Evolutionary conservation across 2,329 filamentous ascomycete species (phyloP).

Genomic region (Hypomyces rosellus): DNA sequence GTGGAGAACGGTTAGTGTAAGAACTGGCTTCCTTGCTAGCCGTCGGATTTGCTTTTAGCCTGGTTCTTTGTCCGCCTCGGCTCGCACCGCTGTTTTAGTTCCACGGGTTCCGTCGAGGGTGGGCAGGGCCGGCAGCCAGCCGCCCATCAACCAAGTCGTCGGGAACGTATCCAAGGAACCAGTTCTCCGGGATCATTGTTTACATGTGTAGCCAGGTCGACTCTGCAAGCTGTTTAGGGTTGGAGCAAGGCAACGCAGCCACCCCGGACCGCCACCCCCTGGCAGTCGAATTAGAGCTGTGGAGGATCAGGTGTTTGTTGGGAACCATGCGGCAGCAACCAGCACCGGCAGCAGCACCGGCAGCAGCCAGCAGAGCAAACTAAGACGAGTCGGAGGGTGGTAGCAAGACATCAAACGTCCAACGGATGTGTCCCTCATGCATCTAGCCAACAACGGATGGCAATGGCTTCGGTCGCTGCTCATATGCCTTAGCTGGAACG

Average conservation of each 20-base stretch:
- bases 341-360: not conserved
- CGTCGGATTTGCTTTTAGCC: constrained; percentile 26
- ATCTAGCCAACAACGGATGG: constrained; percentile 3
- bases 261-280: constrained; percentile 8
- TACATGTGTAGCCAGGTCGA: constrained; percentile 5
- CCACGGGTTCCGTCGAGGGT: constrained; percentile 14
- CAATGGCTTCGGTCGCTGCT: constrained; percentile 2
- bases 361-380: not conserved
- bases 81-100: constrained; percentile 31
- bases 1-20: constrained; percentile 18
- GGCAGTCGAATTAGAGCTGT: constrained; percentile 5
- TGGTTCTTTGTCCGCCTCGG: constrained; percentile 29
- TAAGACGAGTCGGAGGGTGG: not conserved
- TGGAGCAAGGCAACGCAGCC: constrained; percentile 7
- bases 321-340: not conserved
- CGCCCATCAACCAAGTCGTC: constrained; percentile 15
- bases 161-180: constrained; percentile 10
- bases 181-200: constrained; percentile 2
- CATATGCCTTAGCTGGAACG: not conserved
- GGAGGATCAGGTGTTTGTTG: not conserved
- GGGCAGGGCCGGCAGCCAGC: constrained; percentile 19
- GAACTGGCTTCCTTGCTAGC: constrained; percentile 19
- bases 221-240: constrained; percentile 5
- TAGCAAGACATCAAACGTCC: constrained; percentile 2
- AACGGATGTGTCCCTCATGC: constrained; percentile 2